Percentiles rank a stretch among this genome's conserved stretches.
These are phyloP conservation scores for Alternaria tenuissima DNA, from an alignment of 2,329 filamentous ascomycete genomes.

Conservation along the genomic window DNA sequence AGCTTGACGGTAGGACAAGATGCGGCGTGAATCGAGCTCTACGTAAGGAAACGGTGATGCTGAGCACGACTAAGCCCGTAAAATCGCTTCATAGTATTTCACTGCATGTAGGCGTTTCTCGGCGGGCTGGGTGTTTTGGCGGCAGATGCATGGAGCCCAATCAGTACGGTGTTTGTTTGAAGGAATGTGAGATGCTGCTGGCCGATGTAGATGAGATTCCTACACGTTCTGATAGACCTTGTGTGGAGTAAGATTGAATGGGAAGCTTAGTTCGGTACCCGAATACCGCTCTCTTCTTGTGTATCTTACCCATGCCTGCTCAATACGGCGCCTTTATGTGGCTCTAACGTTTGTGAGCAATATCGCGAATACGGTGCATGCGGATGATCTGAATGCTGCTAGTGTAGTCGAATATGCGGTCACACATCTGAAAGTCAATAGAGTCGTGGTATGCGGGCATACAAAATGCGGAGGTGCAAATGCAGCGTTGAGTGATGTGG, in stretches of 20 bases:
- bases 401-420: constrained; percentile 84
- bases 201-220: not conserved
- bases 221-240: not conserved
- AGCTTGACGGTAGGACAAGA: not conserved
- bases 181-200: not conserved
- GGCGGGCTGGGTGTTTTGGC: not conserved
- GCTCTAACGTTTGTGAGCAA: constrained; percentile 60
- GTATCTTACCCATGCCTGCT: not conserved
- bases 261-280: not conserved
- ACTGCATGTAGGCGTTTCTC: constrained; percentile 12
- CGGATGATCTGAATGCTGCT: constrained; percentile 74
- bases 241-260: not conserved
- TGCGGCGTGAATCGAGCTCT: not conserved
- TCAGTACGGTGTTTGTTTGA: no score
- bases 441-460: constrained; percentile 69
- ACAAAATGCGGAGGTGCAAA: constrained; percentile 67
- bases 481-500: constrained; percentile 63
- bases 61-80: constrained; percentile 9
- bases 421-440: constrained; percentile 70
- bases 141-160: no score
- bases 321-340: not conserved
- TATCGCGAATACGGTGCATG: constrained; percentile 72
- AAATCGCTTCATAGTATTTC: constrained; percentile 18
- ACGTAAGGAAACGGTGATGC: not conserved
- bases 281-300: not conserved